These are phyloP conservation scores for Ligustrum vulgare DNA, from an alignment of 257 asterid genomes.

Conservation along the genomic window DNA sequence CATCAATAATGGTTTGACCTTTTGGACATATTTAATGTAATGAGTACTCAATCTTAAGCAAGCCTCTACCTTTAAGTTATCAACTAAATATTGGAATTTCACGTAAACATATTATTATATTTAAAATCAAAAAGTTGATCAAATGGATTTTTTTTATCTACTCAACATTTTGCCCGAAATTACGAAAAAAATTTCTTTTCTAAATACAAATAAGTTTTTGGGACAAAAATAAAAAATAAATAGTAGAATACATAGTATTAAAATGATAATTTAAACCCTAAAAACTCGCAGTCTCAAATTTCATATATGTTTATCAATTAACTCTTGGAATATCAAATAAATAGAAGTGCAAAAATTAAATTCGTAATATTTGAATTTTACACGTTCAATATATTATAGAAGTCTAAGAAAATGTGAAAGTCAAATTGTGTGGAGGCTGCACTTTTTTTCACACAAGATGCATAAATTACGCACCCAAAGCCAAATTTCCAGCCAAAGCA, in stretches of 20 bases:
- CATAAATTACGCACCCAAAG: constrained; percentile 39
- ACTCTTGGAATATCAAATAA: too few relatives aligned
- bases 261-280: too few relatives aligned
- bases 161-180: neutral
- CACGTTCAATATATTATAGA: neutral
- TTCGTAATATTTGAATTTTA: too few relatives aligned
- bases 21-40: neutral
- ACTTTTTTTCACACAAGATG: constrained; percentile 7
- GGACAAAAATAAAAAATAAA: too few relatives aligned
- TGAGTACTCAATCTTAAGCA: neutral
- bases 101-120: neutral
- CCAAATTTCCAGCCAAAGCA: constrained; percentile 30
- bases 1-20: constrained; percentile 14
- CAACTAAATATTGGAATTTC: neutral
- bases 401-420: neutral
- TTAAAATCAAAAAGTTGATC: neutral
- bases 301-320: too few relatives aligned
- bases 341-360: too few relatives aligned
- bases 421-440: neutral
- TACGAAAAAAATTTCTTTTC: neutral
- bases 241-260: too few relatives aligned
- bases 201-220: neutral
- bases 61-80: neutral
- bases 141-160: neutral
- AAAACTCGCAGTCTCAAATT: too few relatives aligned